Base-by-base conservation (phyloP, 2,329 filamentous ascomycete species). In the Ophiostoma montium region DNA sequence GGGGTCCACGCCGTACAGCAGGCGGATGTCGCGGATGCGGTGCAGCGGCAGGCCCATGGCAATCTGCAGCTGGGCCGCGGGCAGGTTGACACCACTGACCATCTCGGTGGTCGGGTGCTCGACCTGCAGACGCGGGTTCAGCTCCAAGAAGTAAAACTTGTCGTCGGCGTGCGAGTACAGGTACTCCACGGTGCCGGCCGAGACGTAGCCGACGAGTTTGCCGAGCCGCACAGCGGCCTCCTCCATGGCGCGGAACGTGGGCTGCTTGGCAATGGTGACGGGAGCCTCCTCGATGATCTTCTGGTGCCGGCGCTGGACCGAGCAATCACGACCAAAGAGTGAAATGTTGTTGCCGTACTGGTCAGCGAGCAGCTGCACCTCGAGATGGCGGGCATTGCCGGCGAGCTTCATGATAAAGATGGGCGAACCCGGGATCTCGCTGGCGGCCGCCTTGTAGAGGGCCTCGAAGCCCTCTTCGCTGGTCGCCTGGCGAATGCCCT, bases 381-480 rank as follows among this genome's bases (percentile, higher is more conserved):
- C 92, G 70, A 98, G 73, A 76, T 98, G 92, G 58, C 92, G 77
- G 36, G 92, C 92, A 63, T 94, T 95, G 58, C 90, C 92, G 46
- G 92, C 92, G 55, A 98, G 74, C 79, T 98, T 95, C 92, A 98
- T 98, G 71, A 98, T 94, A 76, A 98, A 98, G 68, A 98, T 98
- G 58, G 94, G 92, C 30, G 92, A 98, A 44, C 94, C 94, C 11
- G 92, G 94, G 57, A 98, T 96, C 67, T 98, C 94, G 66, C 84
- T 94, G 5, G 92, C 89, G 19, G 94, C 92, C 42, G 90, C 92
- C 67, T 94, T 92, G 76, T 96, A 98, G 42, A 96, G 74, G 58
- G 75, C 73, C 62, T 84, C 75, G 60, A 98, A 98, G 55, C 84
- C 81, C 38, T 90, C 83, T 64, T 95, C 89, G 53, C 74, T 74